Percentiles rank a stretch among this genome's conserved stretches.
phyloP scores from a whole-genome alignment of 1,284 basidiomycete species.

The Cutaneotrichosporon mucoides region DNA sequence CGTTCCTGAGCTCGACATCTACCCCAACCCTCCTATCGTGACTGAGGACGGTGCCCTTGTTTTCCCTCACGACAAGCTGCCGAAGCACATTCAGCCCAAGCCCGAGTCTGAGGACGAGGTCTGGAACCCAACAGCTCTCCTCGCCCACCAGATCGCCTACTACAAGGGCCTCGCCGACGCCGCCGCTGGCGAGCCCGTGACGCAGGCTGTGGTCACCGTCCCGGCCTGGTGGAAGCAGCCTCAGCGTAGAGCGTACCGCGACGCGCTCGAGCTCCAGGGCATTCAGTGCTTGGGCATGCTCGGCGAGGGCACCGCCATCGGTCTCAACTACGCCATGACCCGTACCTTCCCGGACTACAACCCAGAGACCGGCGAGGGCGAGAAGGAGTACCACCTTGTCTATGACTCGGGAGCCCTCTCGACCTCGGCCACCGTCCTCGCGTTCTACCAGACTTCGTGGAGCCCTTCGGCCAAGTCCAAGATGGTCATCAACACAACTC shows the following conservation, averaged over 20 bases:
- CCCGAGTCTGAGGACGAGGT: slow-evolving; percentile 51
- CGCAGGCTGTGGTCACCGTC: slow-evolving; percentile 77
- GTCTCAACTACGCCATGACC: slow-evolving; percentile 95
- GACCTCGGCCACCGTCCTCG: slow-evolving; percentile 79
- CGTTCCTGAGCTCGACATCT: slow-evolving; percentile 53
- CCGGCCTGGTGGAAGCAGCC: slow-evolving; percentile 82
- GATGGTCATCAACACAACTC: slow-evolving; percentile 58
- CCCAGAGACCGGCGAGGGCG: slow-evolving; percentile 33
- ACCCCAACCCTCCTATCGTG: slow-evolving; percentile 36
- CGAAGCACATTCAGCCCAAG: slow-evolving; percentile 58
- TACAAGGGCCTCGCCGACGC: slow-evolving; percentile 81
- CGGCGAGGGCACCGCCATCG: slow-evolving; percentile 88
- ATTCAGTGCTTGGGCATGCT: slow-evolving; percentile 77
- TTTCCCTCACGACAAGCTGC: slow-evolving; percentile 66
- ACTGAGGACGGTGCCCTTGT: slow-evolving; percentile 55
- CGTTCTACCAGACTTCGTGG: slow-evolving; percentile 60
- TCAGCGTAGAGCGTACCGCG: slow-evolving; percentile 80
- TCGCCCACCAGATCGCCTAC: slow-evolving; percentile 92
- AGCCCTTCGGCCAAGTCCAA: slow-evolving; percentile 50
- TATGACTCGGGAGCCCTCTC: slow-evolving; percentile 90
- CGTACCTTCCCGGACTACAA: slow-evolving; percentile 63
- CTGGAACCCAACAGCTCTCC: slow-evolving; percentile 83
- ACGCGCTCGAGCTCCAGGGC: slow-evolving; percentile 87
- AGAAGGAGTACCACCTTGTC: slow-evolving; percentile 81
- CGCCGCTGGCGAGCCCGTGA: slow-evolving; percentile 62